Evolutionary conservation across 2,329 filamentous ascomycete genomes (phyloP), one percentile per base, ranked within the genome.

Genomic region (Fusarium graminum): DNA sequence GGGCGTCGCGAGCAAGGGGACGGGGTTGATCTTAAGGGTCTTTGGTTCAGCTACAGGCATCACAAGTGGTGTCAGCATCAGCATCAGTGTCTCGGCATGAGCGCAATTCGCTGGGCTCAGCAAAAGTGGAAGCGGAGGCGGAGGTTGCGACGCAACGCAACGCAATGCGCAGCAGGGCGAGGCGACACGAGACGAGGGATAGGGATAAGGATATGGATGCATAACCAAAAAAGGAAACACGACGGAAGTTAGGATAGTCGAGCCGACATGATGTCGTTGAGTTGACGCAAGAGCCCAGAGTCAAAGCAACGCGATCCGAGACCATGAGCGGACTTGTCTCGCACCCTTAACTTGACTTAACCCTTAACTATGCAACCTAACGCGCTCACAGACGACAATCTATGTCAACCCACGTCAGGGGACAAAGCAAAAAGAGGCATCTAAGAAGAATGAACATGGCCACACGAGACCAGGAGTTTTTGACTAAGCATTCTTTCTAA

Each of bases 11-110:
- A 19, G 29, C 38, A 34, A 34, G 29, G 56, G 65, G 59, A 70
- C 52, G 56, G 69, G 62, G 69, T 63, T 51, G 49, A 67, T 47
- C 50, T 63, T 63, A 51, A 63, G 62, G 66, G 58, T 60, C 58
- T 59, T 57, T 47, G 59, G 55, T 55, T 54, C 46, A 59, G 61
- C 52, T 51, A 32, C 51, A 51, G 64, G 43, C 50, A 63, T 57
- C n/a, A 36, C 52, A 52, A 59, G 59, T 52, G 54, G 49, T 55
- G 49, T 65, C 45, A 67, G 65, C 56, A 54, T 63, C 52, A 55
- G 49, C 47, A 55, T 43, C 42, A 54, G 34, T 49, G 46, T 63
- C 53, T 60, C 52, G 59, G 58, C 64, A 40, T 52, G 41, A 54
- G 50, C 46, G 50, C 65, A 39, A 65, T 55, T 60, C 53, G 64